Percentiles rank a stretch among this genome's conserved stretches.
Conservation (phyloP, 2,329 filamentous ascomycete species). For the Botrytis elliptica region DNA sequence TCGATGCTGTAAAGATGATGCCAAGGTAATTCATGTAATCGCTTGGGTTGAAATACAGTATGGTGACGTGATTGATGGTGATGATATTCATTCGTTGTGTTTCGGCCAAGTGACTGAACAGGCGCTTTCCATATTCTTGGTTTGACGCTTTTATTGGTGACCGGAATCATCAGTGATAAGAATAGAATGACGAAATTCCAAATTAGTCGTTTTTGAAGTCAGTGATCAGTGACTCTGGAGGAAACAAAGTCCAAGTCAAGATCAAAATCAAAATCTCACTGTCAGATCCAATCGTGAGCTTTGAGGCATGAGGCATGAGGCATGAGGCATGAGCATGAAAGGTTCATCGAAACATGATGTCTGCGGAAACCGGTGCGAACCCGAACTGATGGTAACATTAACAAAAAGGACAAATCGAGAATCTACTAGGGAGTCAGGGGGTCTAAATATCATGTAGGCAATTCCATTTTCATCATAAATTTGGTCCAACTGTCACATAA, state of each 20-base stretch:
- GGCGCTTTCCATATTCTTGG: neutral
- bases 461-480: constrained; percentile 12
- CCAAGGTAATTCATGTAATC: neutral
- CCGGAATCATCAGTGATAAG: neutral
- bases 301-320: neutral
- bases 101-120: neutral
- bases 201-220: neutral
- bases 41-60: neutral
- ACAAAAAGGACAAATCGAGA: neutral
- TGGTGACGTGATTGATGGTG: neutral
- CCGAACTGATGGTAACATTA: constrained; percentile 13
- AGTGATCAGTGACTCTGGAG: neutral
- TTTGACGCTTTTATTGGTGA: neutral
- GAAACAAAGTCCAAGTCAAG: neutral
- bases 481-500: constrained; percentile 9
- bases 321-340: neutral
- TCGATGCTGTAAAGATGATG: neutral
- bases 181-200: neutral
- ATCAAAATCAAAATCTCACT: neutral
- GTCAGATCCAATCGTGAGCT: neutral
- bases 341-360: neutral
- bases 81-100: neutral
- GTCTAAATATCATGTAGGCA: constrained; percentile 5
- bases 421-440: constrained; percentile 4
- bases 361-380: constrained; percentile 1